Base-by-base conservation (phyloP, 1,284 basidiomycete genomes). In the Pseudozyma sp. region DNA sequence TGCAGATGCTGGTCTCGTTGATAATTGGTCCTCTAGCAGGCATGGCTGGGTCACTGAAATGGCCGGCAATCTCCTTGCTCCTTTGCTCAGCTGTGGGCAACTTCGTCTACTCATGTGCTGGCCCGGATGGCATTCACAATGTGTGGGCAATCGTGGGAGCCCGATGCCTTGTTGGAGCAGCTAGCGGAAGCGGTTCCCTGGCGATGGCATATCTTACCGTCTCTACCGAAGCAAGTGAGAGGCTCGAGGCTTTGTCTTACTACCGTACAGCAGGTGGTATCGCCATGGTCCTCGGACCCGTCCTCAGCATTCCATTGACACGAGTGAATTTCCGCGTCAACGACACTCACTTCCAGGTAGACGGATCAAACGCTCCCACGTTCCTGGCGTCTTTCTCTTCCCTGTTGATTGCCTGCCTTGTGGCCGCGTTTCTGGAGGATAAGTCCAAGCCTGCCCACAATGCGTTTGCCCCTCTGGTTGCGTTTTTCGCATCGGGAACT, bases 281-380 rank as follows among this genome's bases (percentile, higher is more conserved):
- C 16, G 59, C 50, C 12, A 49, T 61, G 45, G 59, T 54, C 25
- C 21, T 61, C 14, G 59, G 59, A 40, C 59, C 59, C 14, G 16
- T 61, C 4, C 59, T 61, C 52, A 61, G 59, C 59, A 54, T 61
- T 19, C 59, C 59, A 25, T 19, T 61, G 51, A 61, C 52, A 19
- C 51, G 51, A 9, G 51, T 61, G n/a, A 25, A 52, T 25, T 54
- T 61, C 25, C 16, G 25, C 21, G 45, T 61, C 51, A 52, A 52
- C n/a, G 21, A 48, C 38, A 36, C 39, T n/a, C n/a, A 21, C 19
- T 61, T 53, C 44, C 10, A 14, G 25, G 52, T 61, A 10, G 44
- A 61, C 36, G 51, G 45, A 11, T 49, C 51, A n/a, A 61, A 61
- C 44, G 59, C 59, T 7, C 59, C 59, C 13, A 61, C 59, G 8